phyloP scores from a whole-genome alignment of 768 basidiomycete species.

The Collybiopsis confluens region DNA sequence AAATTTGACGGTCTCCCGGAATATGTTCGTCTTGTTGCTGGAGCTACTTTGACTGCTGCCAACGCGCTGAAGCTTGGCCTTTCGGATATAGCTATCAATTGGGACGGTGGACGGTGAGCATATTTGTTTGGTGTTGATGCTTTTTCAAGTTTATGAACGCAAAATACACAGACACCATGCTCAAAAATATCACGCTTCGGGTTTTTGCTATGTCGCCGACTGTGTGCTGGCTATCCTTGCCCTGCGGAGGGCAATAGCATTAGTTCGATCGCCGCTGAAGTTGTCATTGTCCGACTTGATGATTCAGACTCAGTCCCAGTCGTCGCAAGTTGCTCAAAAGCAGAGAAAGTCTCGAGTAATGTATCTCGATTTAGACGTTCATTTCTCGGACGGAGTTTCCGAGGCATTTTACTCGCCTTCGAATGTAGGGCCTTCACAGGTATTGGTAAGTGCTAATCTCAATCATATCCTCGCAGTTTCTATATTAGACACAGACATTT shows the following conservation, averaged over 20 bases:
- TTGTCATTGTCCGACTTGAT: background rate
- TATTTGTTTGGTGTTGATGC: background rate
- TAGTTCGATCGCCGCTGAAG: constrained; percentile 1
- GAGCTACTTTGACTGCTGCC: constrained; percentile 75
- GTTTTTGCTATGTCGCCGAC: constrained; percentile 95
- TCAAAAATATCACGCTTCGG: constrained; percentile 70
- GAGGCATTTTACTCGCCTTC: constrained; percentile 58
- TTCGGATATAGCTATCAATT: constrained; percentile 68
- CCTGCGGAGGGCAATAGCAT: constrained; percentile 41
- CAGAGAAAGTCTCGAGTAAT: constrained; percentile 57
- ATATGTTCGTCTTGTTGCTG: constrained; percentile 71
- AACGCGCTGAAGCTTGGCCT: constrained; percentile 46
- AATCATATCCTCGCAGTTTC: background rate
- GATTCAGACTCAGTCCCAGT: background rate
- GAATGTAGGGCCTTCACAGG: constrained; percentile 33
- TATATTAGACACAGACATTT: constrained; percentile 48
- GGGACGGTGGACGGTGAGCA: constrained; percentile 82
- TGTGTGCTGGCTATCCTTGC: constrained; percentile 76
- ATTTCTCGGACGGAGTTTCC: constrained; percentile 87
- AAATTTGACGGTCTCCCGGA: constrained; percentile 62
- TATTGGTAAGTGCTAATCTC: constrained; percentile 33
- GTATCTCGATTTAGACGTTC: constrained; percentile 91
- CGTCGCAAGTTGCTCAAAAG: background rate
- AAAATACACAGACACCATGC: constrained; percentile 67
- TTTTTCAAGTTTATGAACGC: background rate